A percentile compares a stretch with the other conserved stretches of the same genome.
phyloP scores from a whole-genome alignment of 306 rosid species.

The Rubus idaeus region DNA sequence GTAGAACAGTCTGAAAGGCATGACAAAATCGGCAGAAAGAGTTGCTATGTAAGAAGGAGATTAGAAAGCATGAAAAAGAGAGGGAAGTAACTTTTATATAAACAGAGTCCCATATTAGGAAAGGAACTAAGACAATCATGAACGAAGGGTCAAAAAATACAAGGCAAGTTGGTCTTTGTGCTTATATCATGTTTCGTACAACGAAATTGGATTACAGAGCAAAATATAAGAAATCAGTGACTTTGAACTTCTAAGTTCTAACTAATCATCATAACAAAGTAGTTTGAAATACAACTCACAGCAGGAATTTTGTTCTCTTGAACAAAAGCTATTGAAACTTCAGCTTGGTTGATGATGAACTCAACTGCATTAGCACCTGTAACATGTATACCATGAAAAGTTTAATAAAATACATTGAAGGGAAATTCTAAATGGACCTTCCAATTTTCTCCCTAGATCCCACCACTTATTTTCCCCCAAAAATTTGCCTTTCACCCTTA shows the following conservation, averaged over 20 bases:
- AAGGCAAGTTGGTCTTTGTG: neutral
- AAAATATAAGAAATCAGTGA: too few relatives aligned
- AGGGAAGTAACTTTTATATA: neutral
- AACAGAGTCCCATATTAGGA: neutral
- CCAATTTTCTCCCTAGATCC: neutral
- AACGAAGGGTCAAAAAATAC: neutral
- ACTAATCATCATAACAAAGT: neutral
- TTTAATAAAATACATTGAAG: neutral
- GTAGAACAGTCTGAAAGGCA: constrained; percentile 69
- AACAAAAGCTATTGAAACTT: constrained; percentile 84
- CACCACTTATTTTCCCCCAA: neutral
- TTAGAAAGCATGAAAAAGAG: too few relatives aligned
- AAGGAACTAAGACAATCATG: neutral
- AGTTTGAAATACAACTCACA: constrained; percentile 47
- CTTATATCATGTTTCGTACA: neutral
- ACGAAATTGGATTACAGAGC: neutral
- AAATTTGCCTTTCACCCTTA: too few relatives aligned
- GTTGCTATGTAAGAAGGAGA: constrained; percentile 8
- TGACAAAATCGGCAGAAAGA: constrained; percentile 67
- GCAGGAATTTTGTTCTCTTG: constrained; percentile 80
- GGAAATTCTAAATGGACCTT: neutral
- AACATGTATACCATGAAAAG: constrained; percentile 24
- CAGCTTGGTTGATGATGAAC: constrained; percentile 86
- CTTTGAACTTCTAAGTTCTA: too few relatives aligned
- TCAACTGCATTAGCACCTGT: constrained; percentile 95